Percentiles rank a stretch among this genome's conserved stretches.
phyloP scores from a whole-genome alignment of 1,284 basidiomycete genomes.

The Naganishia sp. region DNA sequence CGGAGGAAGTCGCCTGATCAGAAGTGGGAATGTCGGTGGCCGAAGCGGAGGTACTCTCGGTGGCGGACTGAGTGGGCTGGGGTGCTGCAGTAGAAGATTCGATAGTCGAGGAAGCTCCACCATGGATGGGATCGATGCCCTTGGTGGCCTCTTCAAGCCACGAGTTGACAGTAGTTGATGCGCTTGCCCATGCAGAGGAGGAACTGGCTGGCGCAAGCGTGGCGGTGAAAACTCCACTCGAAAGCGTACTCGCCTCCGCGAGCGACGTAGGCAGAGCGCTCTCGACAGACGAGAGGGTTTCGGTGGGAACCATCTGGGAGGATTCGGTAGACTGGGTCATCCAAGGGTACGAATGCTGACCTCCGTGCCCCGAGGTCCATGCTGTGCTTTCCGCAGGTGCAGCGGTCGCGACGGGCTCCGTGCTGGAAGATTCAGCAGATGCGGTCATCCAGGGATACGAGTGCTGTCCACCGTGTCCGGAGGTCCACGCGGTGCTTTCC shows the following conservation, averaged over 20 bases:
- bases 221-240: slow-evolving; percentile 16
- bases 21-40: slow-evolving; percentile 3
- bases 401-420: slow-evolving; percentile 5
- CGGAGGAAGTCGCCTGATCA: slow-evolving; percentile 5
- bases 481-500: not conserved
- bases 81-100: not conserved
- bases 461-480: slow-evolving; percentile 29
- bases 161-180: slow-evolving; percentile 23
- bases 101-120: slow-evolving; percentile 7
- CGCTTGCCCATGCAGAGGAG: not conserved
- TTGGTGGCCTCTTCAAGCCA: slow-evolving; percentile 26
- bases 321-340: slow-evolving; percentile 13
- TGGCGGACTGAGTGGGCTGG: not conserved
- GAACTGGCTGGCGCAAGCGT: slow-evolving; percentile 9
- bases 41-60: slow-evolving; percentile 11
- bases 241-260: not conserved
- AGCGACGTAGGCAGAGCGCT: slow-evolving; percentile 1
- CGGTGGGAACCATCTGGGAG: not conserved
- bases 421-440: not conserved
- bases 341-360: slow-evolving; percentile 33
- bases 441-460: slow-evolving; percentile 31
- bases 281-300: not conserved
- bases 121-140: slow-evolving; percentile 26
- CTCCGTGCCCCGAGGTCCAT: slow-evolving; percentile 15
- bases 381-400: slow-evolving; percentile 10